Base-by-base conservation (phyloP, 805 yeast species). In the Teunomyces barrocoloradensis region DNA sequence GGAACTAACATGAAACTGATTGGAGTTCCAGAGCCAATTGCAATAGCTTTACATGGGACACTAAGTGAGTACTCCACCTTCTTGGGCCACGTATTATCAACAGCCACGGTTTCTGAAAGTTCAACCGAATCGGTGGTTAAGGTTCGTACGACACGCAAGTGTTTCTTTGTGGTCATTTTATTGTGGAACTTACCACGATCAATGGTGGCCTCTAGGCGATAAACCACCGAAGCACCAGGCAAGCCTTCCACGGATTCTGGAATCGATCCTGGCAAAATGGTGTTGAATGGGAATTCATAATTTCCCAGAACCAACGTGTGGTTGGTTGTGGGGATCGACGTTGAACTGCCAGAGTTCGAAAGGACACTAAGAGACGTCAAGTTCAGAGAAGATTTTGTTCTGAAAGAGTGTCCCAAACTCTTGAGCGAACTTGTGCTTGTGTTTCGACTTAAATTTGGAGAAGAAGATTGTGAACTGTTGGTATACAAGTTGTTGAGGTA, bases 51-150 rank as follows among this genome's bases (percentile, higher is more conserved):
- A 21, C 89, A 76, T 0, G 98, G 97, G 5, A 88, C 83, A 45
- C 88, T 85, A 49, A 94, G 81, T 2, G 89, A 79, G 64, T 92
- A 92, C 59, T 92, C 97, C 28, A 92, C 89, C 62, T 94, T 94
- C 40, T 82, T 73, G 2, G 98, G 97, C 98, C 98, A 92, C 1
- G 91, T 84, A 63, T 92, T 92, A 60, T 90, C 96, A 28, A 92
- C 95, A 0, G 96, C 88, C 56, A 91, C 87, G 0, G 98, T 89
- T 64, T 92, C 97, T 0, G 95, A 78, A 20, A 90, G 73, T 58
- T 94, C 98, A 3, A 87, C 79, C 1, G 95, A 79, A 64, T 92
- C 98, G 0, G 96, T 80, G 1, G 96, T 83, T 49, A 92, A 69
- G 0, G 98, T 92, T 58, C 99, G 78, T 9, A 94, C 81, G 7